These are phyloP conservation scores for Daldinia vernicosa DNA, from an alignment of 495 filamentous ascomycete genomes.

Conservation along the genomic window DNA sequence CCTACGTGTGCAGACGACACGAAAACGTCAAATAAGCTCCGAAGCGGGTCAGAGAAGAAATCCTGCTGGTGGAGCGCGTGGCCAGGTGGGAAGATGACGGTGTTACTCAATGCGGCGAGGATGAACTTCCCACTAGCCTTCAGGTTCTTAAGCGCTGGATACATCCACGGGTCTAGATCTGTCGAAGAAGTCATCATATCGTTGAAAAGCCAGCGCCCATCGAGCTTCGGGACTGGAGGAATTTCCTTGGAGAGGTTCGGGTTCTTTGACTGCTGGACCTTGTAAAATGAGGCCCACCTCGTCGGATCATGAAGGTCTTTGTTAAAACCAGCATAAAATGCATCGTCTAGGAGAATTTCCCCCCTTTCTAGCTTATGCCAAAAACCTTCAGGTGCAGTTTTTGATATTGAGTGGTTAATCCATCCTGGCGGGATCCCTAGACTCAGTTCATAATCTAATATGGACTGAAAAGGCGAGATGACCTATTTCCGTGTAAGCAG, in stretches of 20 bases:
- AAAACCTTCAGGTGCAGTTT: constrained; percentile 77
- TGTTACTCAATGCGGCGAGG: constrained; percentile 87
- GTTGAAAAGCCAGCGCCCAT: constrained; percentile 86
- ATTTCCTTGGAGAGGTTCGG: constrained; percentile 47
- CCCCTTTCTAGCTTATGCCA: constrained; percentile 88
- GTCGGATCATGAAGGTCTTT: constrained; percentile 70
- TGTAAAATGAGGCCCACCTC: constrained; percentile 69
- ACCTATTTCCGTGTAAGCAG: constrained; percentile 65
- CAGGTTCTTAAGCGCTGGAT: constrained; percentile 78
- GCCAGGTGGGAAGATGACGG: constrained; percentile 77
- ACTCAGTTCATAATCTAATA: constrained; percentile 83
- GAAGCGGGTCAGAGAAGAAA: constrained; percentile 57
- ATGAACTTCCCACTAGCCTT: constrained; percentile 70
- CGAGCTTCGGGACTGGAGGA: constrained; percentile 75
- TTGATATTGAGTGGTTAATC: constrained; percentile 89
- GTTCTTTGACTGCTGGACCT: constrained; percentile 47
- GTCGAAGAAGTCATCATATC: constrained; percentile 86
- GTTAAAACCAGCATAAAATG: constrained; percentile 82
- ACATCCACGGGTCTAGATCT: constrained; percentile 84
- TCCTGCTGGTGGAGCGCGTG: constrained; percentile 62
- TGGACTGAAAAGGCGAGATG: constrained; percentile 89
- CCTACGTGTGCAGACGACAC: constrained; percentile 86
- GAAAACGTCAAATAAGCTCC: constrained; percentile 79
- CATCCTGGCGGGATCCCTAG: constrained; percentile 83
- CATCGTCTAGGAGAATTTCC: constrained; percentile 72